These are phyloP conservation scores for Yarrowia sp. DNA, from an alignment of 805 yeast species.

Conservation along the genomic window DNA sequence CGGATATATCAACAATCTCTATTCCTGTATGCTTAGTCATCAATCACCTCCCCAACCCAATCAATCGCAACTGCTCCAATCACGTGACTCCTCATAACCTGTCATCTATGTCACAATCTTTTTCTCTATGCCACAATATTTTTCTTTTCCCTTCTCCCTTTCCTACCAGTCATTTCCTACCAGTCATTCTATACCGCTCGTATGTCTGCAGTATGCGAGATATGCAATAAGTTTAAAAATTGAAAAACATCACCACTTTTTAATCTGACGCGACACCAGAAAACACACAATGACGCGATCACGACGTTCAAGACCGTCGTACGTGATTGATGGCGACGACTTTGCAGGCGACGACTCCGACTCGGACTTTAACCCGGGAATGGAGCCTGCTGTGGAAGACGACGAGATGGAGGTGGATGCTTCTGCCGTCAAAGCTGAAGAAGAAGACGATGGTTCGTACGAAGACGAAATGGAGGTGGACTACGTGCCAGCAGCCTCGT, in stretches of 20 bases:
- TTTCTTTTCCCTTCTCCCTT: no score
- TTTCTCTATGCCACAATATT: no score
- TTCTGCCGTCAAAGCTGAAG: constrained; percentile 23
- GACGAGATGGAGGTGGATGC: constrained; percentile 12
- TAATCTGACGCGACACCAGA: no score
- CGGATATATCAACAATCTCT: no score
- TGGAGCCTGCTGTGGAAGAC: neutral
- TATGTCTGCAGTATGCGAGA: neutral
- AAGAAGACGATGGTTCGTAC: neutral
- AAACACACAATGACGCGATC: constrained; percentile 18
- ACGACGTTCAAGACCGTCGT: constrained; percentile 4
- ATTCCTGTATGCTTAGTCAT: no score
- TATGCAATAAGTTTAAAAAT: neutral
- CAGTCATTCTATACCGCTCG: no score
- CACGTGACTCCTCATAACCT: no score
- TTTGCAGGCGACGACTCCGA: constrained; percentile 11
- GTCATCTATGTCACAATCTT: no score
- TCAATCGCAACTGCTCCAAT: no score
- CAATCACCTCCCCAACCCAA: no score
- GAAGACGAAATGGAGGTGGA: constrained; percentile 23
- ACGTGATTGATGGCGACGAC: constrained; percentile 16
- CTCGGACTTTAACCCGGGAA: constrained; percentile 18
- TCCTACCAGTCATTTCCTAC: no score
- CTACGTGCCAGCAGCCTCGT: neutral
- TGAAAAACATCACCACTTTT: neutral